Evolutionary conservation across 352 stramenopile genomes (phyloP), one percentile per base, ranked within the genome.

Genomic region (Globisporangium spiculum): DNA sequence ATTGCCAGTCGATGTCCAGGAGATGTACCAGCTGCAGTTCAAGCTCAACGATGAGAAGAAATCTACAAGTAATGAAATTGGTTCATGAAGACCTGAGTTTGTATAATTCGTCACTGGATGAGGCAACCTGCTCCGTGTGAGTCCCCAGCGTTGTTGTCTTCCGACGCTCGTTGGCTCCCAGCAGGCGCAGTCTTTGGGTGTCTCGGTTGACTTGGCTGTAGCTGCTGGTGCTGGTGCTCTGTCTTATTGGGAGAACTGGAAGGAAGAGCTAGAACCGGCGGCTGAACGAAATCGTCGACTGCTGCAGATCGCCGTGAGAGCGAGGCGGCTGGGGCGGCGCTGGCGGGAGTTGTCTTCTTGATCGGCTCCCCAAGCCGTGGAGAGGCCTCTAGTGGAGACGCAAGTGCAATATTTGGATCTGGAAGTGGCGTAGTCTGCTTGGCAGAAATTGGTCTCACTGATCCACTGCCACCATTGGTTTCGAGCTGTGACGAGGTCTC

Each of bases 91-190:
- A 30, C 27, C 27, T 3, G 27, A 30, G 27, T 30, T 6, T 12
- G 10, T 5, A 44, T 10, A 5, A 44, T 16, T 5, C 18, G 36
- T 68, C 38, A 68, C 12, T 68, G 63, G 3, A 68, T 7, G 26
- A 12, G 1, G 4, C 63, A 68, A 4, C 63, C 63, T 46, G 71
- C 60, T 44, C 69, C 57, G 66, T 60, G 73, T 53, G 67, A 26
- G 48, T 70, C 22, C 36, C 60, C 68, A 46, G 55, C 67, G 48
- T 68, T 18, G 34, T 20, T 18, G 54, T 24, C 36, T 57, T 50
- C 18, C 8, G 26, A 20, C n/a, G 36, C 20, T 30, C 46, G 44
- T 4, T 55, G 22, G 52, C 52, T 26, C 38, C 14, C 24, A 34
- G 20, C 12, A 58, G 38, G 41, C 4, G 54, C 54, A 20, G 54